These are phyloP conservation scores for Nepenthes gracilis DNA, from an alignment of 148 eudicot genomes.

Conservation along the genomic window DNA sequence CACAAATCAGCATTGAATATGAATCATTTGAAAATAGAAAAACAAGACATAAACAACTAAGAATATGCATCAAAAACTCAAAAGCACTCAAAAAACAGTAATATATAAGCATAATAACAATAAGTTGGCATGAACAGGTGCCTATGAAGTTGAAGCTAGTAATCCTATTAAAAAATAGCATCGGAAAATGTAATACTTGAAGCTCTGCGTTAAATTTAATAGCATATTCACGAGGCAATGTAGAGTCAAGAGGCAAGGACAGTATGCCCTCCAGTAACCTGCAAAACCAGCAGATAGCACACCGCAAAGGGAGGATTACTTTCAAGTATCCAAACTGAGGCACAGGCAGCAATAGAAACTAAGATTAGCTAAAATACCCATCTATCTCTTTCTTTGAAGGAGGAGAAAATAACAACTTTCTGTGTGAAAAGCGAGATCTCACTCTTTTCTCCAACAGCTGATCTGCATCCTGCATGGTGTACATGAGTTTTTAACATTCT, in stretches of 20 bases:
- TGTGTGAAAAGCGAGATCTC: conserved; percentile 92
- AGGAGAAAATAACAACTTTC: conserved; percentile 82
- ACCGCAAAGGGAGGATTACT: neutral
- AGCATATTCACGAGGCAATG: conserved; percentile 48
- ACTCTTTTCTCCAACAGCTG: conserved; percentile 97
- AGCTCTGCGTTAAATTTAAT: conserved; percentile 51
- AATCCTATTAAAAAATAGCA: neutral
- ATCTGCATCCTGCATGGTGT: conserved; percentile 78
- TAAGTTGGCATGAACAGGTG: too few relatives aligned
- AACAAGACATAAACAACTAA: too few relatives aligned
- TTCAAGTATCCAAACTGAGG: neutral
- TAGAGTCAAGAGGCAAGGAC: conserved; percentile 56
- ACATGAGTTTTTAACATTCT: neutral
- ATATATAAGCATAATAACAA: too few relatives aligned
- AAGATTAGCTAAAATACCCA: conserved; percentile 21
- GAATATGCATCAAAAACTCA: too few relatives aligned
- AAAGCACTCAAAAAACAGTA: too few relatives aligned
- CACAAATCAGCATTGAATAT: too few relatives aligned
- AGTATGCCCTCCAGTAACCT: conserved; percentile 63
- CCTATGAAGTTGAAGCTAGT: neutral
- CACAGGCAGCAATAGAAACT: neutral
- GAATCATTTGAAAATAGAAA: too few relatives aligned
- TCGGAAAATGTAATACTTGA: conserved; percentile 53
- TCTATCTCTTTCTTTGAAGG: conserved; percentile 65
- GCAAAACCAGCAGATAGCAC: conserved; percentile 13